Base-by-base conservation (phyloP, 176 grass and related monocot genomes). In the Aechmea fasciata region DNA sequence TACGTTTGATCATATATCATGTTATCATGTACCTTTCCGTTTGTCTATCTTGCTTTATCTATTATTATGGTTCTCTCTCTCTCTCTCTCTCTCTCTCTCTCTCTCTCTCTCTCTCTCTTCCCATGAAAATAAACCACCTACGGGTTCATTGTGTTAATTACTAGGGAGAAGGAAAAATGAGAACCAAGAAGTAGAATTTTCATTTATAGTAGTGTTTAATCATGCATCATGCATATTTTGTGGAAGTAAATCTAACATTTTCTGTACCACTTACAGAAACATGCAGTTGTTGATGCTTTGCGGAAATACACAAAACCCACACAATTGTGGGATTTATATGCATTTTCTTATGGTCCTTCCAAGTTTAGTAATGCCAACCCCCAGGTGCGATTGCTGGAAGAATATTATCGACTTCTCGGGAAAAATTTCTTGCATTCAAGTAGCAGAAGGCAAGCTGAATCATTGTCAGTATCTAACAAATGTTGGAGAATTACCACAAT, bases 401-500 rank as follows among this genome's bases (percentile, higher is more conserved):
- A 97, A 69, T 97, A 97, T 54, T 69, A 65, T 67, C 89, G 94
- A 19, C 83, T 97, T 82, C 71, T 96, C 72, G 75, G 81, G 51
- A 83, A 73, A 67, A 75, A 69, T 54, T 76, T 80, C 54, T 71
- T 74, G 0, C 61, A 77, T 69, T 24, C 82, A 13, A 80, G 64
- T 48, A 65, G 50, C 65, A 64, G 26, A 51, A 25, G 66, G n/a
- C 73, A 81, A 75, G 77, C 61, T 18, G 86, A 78, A 51, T 77
- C 74, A 28, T 52, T 77, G 33, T 81, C 74, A 57, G 57, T 83
- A 49, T 81, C 18, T 65, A 90, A 92, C 11, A 53, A 79, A 52
- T 74, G 85, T 78, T 97, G 84, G 94, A 97, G 89, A 70, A 57
- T 97, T 81, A 90, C 84, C 55, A 73, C 52, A 80, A 77, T 80